These are phyloP conservation scores for Phytophthora chlamydospora DNA, from an alignment of 352 stramenopile genomes.

Conservation along the genomic window DNA sequence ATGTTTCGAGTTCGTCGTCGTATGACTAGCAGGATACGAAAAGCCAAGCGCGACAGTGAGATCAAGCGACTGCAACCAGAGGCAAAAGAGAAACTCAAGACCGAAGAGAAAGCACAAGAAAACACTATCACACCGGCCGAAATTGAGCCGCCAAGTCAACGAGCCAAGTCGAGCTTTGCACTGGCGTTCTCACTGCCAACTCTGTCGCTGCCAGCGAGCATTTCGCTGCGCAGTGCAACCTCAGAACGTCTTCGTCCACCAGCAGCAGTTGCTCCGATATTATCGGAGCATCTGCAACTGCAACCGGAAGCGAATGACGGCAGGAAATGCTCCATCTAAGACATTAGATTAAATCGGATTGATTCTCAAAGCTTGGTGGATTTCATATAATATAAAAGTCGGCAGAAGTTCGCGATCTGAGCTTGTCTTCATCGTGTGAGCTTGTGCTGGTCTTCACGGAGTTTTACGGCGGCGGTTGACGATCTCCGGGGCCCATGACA, in stretches of 20 bases:
- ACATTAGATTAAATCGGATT: not conserved
- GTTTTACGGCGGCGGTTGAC: constrained; percentile 35
- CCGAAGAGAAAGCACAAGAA: constrained; percentile 3
- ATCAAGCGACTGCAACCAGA: constrained; percentile 7
- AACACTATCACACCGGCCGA: constrained; percentile 1
- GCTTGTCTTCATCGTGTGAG: not conserved
- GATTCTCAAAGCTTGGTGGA: no score
- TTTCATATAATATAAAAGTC: constrained; percentile 14
- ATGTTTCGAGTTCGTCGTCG: constrained; percentile 58
- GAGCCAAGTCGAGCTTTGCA: constrained; percentile 7
- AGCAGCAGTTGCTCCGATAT: constrained; percentile 24
- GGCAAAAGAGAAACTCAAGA: not conserved
- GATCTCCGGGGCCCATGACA: constrained; percentile 56
- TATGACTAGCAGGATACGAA: constrained; percentile 20
- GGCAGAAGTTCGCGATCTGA: not conserved
- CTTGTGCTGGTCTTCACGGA: no score
- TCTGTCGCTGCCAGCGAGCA: constrained; percentile 2
- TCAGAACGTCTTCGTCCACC: constrained; percentile 21
- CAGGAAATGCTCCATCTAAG: constrained; percentile 30
- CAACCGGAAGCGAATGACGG: constrained; percentile 29
- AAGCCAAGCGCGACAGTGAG: constrained; percentile 13
- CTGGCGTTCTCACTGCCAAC: constrained; percentile 7
- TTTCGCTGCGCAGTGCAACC: constrained; percentile 8
- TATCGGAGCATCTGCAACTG: constrained; percentile 34
- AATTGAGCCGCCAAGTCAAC: constrained; percentile 1